phyloP scores from a whole-genome alignment of 225 moss, liverwort and hornwort genomes.

The Polytrichum commune region DNA sequence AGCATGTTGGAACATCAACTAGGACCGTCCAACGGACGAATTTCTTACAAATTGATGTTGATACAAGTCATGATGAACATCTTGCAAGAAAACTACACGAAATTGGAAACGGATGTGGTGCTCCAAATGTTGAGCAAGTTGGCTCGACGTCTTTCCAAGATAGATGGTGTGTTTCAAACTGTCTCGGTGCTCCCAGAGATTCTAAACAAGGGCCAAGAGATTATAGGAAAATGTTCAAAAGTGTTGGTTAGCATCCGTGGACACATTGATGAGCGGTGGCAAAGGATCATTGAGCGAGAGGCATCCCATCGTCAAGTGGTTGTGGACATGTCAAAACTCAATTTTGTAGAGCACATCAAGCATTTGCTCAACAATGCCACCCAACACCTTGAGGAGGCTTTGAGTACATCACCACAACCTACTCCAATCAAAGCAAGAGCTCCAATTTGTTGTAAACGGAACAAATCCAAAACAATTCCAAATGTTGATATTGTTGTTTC shows the following conservation, averaged over 20 bases:
- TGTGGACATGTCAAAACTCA: constrained; percentile 6
- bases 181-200: background rate
- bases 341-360: constrained; percentile 1
- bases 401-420: background rate
- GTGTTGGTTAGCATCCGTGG: background rate
- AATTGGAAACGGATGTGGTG: constrained; percentile 19
- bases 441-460: background rate
- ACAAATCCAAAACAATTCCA: constrained; percentile 1
- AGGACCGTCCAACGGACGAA: background rate
- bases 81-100: background rate
- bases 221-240: background rate
- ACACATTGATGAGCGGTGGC: constrained; percentile 20
- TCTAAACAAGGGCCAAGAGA: background rate
- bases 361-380: constrained; percentile 10
- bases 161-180: background rate
- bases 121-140: constrained; percentile 25
- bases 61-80: constrained; percentile 4
- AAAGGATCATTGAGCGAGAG: background rate
- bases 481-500: background rate
- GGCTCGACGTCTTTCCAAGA: constrained; percentile 25
- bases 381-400: constrained; percentile 5
- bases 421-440: background rate
- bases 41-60: constrained; percentile 22
- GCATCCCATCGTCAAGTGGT: background rate
- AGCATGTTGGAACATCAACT: constrained; percentile 10